phyloP scores from a whole-genome alignment of 2,329 filamentous ascomycete species.

The Graphiopsis chlorocephala region DNA sequence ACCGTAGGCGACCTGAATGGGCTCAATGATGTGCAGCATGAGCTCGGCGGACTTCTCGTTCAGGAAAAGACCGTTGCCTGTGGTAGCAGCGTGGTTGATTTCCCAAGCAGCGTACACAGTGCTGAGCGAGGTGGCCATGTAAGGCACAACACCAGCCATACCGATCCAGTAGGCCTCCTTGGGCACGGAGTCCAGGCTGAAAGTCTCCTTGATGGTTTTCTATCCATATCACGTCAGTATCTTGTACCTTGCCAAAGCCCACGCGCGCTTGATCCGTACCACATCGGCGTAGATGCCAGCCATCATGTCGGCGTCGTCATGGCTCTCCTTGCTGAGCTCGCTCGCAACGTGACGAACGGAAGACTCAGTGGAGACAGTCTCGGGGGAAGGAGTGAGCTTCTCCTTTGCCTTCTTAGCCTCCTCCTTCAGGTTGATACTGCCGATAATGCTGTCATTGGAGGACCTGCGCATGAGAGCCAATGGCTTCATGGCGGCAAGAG shows the following conservation, averaged over 20 bases:
- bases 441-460: slow-evolving; percentile 30
- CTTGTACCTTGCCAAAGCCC: not conserved
- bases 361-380: slow-evolving; percentile 60
- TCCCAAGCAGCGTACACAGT: slow-evolving; percentile 82
- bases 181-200: slow-evolving; percentile 46
- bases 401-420: slow-evolving; percentile 56
- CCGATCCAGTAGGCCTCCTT: slow-evolving; percentile 49
- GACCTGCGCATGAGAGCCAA: slow-evolving; percentile 26
- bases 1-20: slow-evolving; percentile 85
- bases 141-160: slow-evolving; percentile 55
- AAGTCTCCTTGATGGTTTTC: slow-evolving; percentile 50
- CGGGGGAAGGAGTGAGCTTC: slow-evolving; percentile 59
- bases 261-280: slow-evolving; percentile 22
- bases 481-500: slow-evolving; percentile 35
- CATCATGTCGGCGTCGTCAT: slow-evolving; percentile 46
- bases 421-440: slow-evolving; percentile 54
- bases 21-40: slow-evolving; percentile 73
- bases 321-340: slow-evolving; percentile 36
- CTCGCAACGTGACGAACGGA: slow-evolving; percentile 40
- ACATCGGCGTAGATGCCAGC: slow-evolving; percentile 42
- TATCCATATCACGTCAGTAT: slow-evolving; percentile 29
- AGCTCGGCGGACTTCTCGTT: slow-evolving; percentile 68
- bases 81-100: slow-evolving; percentile 64
- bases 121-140: slow-evolving; percentile 76
- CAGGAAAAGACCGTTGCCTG: slow-evolving; percentile 63